Percentiles rank a stretch among this genome's conserved stretches.
Conservation (phyloP, 2,329 filamentous ascomycete genomes). For the Pyricularia sp. region DNA sequence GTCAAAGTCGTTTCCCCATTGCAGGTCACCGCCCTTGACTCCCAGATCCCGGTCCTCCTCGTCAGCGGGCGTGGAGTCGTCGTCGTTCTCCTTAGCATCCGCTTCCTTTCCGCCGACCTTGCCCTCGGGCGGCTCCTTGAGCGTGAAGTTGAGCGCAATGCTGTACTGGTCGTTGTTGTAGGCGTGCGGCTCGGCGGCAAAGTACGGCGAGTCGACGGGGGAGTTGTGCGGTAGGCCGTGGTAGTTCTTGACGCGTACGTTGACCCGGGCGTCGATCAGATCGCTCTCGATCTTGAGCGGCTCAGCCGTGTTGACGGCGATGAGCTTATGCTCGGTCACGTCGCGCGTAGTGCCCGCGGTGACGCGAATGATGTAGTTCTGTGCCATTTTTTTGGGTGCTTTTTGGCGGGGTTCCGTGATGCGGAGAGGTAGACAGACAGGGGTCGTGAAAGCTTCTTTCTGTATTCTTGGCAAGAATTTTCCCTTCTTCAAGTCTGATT, state of each 20-base stretch:
- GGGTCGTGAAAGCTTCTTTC: not conserved
- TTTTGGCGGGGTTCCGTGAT: not conserved
- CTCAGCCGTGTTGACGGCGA: constrained; percentile 64
- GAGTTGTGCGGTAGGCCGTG: constrained; percentile 62
- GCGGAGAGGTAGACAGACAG: not conserved
- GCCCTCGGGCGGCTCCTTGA: constrained; percentile 37
- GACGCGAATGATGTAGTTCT: constrained; percentile 71
- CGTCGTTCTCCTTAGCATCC: constrained; percentile 14
- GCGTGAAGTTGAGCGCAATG: constrained; percentile 69
- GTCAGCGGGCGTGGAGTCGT: constrained; percentile 7
- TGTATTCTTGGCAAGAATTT: not conserved
- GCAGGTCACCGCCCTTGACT: constrained; percentile 62
- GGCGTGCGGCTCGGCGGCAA: constrained; percentile 58
- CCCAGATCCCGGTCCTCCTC: constrained; percentile 22
- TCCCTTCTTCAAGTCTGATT: not conserved
- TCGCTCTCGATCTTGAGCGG: constrained; percentile 54
- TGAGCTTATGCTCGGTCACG: constrained; percentile 56
- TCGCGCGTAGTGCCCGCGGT: constrained; percentile 76
- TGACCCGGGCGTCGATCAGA: constrained; percentile 57
- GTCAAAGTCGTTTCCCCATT: constrained; percentile 96
- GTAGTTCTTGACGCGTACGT: constrained; percentile 62
- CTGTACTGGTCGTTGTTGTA: constrained; percentile 70
- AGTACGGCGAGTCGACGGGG: constrained; percentile 67
- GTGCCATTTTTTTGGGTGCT: constrained; percentile 35
- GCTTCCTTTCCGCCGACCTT: constrained; percentile 4